phyloP scores from a whole-genome alignment of 2,329 filamentous ascomycete genomes.

The Elsinoe arachidis region DNA sequence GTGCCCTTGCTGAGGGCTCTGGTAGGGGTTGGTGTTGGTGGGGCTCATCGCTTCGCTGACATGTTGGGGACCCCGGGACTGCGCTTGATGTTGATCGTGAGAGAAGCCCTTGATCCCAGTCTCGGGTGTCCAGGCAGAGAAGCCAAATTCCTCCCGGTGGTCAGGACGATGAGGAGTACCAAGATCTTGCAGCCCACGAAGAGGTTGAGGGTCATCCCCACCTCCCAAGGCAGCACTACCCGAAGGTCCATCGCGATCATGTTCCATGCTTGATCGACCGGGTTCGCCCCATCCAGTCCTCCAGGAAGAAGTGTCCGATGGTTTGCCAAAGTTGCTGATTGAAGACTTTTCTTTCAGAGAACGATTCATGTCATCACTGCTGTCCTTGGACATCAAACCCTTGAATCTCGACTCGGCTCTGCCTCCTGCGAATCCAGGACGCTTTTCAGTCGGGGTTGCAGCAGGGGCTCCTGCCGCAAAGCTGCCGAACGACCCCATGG shows the following conservation, averaged over 20 bases:
- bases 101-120: slow-evolving; percentile 23
- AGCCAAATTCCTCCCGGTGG: slow-evolving; percentile 50
- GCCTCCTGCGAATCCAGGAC: slow-evolving; percentile 54
- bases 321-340: slow-evolving; percentile 43
- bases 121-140: slow-evolving; percentile 52
- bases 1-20: slow-evolving; percentile 74
- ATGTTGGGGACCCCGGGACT: slow-evolving; percentile 45
- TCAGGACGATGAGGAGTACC: slow-evolving; percentile 39
- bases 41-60: slow-evolving; percentile 69
- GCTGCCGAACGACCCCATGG: slow-evolving; percentile 81
- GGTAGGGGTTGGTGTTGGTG: slow-evolving; percentile 91
- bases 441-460: slow-evolving; percentile 57
- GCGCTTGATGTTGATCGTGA: slow-evolving; percentile 42
- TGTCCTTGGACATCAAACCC: slow-evolving; percentile 72
- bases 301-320: slow-evolving; percentile 49
- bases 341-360: slow-evolving; percentile 48
- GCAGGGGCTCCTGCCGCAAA: slow-evolving; percentile 59
- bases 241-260: slow-evolving; percentile 57
- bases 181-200: slow-evolving; percentile 35
- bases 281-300: slow-evolving; percentile 19
- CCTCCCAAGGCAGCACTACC: slow-evolving; percentile 68
- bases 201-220: slow-evolving; percentile 54
- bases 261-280: slow-evolving; percentile 45
- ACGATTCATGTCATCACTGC: slow-evolving; percentile 49
- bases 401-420: slow-evolving; percentile 77